Percentiles rank a stretch among this genome's conserved stretches.
phyloP scores from a whole-genome alignment of 2,329 filamentous ascomycete species.

The Tolypocladium endophyticum region DNA sequence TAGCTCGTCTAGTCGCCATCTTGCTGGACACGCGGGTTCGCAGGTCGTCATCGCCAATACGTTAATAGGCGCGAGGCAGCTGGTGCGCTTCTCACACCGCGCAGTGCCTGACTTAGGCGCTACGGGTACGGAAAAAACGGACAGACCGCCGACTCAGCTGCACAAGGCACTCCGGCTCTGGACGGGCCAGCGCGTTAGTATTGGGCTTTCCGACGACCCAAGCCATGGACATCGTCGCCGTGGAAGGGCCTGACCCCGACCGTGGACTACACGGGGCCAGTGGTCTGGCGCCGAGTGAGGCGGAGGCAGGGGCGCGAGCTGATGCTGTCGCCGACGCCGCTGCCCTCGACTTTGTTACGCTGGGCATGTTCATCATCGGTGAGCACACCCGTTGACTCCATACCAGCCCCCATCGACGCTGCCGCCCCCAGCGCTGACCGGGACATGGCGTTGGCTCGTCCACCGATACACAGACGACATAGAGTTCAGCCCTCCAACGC shows the following conservation, averaged over 20 bases:
- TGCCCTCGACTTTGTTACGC: constrained; percentile 51
- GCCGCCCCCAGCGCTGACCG: constrained; percentile 1
- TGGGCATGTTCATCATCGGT: constrained; percentile 70
- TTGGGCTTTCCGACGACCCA: background rate
- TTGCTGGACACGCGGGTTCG: background rate
- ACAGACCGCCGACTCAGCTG: background rate
- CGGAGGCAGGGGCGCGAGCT: background rate
- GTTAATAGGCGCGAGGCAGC: background rate
- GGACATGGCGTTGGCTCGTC: background rate
- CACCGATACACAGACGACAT: constrained; percentile 62
- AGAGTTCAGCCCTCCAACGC: constrained; percentile 62
- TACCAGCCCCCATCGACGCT: background rate
- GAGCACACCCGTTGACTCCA: constrained; percentile 14
- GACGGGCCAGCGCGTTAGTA: background rate
- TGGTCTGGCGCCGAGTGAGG: background rate
- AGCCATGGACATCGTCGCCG: background rate
- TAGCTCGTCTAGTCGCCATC: background rate
- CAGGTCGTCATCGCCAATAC: background rate
- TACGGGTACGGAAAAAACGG: background rate
- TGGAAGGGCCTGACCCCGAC: background rate
- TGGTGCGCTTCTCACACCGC: too few species aligned
- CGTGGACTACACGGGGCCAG: background rate
- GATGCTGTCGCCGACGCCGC: background rate
- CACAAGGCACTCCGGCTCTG: background rate
- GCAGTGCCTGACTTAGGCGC: background rate